Evolutionary conservation across 768 basidiomycete species (phyloP).

Genomic region (Hemileccinum rubropunctum): DNA sequence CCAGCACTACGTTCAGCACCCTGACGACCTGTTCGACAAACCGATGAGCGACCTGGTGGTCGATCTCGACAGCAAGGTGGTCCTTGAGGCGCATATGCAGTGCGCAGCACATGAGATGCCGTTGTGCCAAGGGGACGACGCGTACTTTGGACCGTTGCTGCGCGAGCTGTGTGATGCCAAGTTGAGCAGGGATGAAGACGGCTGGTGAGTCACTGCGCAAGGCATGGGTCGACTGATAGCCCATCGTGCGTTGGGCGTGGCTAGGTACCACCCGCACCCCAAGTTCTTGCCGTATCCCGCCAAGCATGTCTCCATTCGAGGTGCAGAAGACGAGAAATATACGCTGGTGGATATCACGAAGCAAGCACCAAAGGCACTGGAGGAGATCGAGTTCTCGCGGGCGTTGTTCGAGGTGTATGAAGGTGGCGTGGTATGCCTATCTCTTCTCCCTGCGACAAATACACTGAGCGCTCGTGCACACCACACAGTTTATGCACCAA

Average conservation of each 20-base stretch:
- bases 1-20: constrained; percentile 67
- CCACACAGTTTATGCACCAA: constrained; percentile 78
- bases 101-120: constrained; percentile 90
- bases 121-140: constrained; percentile 56
- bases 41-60: constrained; percentile 61
- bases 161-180: constrained; percentile 57
- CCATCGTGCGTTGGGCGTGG: neutral
- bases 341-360: constrained; percentile 63
- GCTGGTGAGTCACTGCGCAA: constrained; percentile 52
- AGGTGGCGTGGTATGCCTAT: constrained; percentile 67
- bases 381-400: constrained; percentile 81
- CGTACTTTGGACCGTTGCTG: constrained; percentile 69
- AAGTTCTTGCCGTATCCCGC: constrained; percentile 78
- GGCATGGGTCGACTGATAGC: neutral
- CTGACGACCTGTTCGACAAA: constrained; percentile 66
- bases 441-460: neutral
- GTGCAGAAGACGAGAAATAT: constrained; percentile 76
- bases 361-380: constrained; percentile 46
- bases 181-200: constrained; percentile 69
- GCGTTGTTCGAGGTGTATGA: constrained; percentile 89
- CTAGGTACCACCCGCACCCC: constrained; percentile 80
- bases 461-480: constrained; percentile 1
- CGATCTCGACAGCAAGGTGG: constrained; percentile 69
- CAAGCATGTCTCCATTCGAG: constrained; percentile 70
- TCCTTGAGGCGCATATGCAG: constrained; percentile 84